Evolutionary conservation across 768 basidiomycete genomes (phyloP), one percentile per base, ranked within the genome.

Genomic region (Myochromella boudieri): DNA sequence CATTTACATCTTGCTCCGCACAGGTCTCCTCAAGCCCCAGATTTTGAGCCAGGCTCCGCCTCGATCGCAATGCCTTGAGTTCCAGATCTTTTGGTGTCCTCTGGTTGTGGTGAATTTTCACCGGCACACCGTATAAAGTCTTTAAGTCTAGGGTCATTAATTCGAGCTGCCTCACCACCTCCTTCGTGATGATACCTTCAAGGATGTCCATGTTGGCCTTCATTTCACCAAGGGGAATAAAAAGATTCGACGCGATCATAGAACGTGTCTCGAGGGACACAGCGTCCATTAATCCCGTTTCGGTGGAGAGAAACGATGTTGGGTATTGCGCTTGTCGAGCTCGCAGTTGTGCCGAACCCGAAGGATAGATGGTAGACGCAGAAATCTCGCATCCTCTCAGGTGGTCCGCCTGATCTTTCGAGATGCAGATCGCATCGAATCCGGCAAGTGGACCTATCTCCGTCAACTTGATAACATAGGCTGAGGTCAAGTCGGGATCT

Each of bases 401-500:
- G 55, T 60, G 58, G 44, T 72, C 68, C 26, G 71, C 60, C 46
- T 77, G 76, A 38, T 57, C 56, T 47, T 69, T 63, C n/a, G 60
- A 64, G 42, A 78, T 62, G 37, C 71, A 69, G 20, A 72, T 65
- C 20, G 69, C 76, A 55, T 72, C 69, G 47, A 77, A 66, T 6
- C 70, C 69, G n/a, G 60, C 55, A 1, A 79, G 51, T 10, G 64
- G 61, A 24, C 67, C 66, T 53, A 79, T 55, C 48, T 77, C 77
- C 37, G 63, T 41, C 60, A 73, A 58, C 74, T 78, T 54, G 32
- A 37, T 39, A 31, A 39, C 25, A 21, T 37, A 45, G 42, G 42
- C 51, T 40, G 60, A 46, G 11, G 34, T 11, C 41, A 43, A 45
- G 18, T 14, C 37, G 37, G n/a, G n/a, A n/a, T 46, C 11, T 9